Conservation (phyloP, 1,139 yeast species). For the Geotrichum candidum region DNA sequence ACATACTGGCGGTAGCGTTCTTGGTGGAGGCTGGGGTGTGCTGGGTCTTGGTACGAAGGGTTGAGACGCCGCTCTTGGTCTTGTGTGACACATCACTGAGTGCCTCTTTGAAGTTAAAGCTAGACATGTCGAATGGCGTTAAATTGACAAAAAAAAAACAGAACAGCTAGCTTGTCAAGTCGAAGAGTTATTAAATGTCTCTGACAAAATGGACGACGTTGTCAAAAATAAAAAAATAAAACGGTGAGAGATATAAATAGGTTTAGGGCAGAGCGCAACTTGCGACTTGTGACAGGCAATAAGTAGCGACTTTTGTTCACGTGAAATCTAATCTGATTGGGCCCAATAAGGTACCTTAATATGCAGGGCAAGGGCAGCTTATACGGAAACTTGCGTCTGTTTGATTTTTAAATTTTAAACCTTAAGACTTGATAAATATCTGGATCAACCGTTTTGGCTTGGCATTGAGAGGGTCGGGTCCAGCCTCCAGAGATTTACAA, state of each 20-base stretch:
- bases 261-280: background rate
- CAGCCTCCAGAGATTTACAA: background rate
- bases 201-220: background rate
- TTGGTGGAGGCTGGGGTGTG: slow-evolving; percentile 13
- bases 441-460: background rate
- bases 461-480: background rate
- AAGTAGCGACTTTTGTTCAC: background rate
- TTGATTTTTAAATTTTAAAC: background rate
- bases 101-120: slow-evolving; percentile 13
- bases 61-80: slow-evolving; percentile 10
- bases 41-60: slow-evolving; percentile 10
- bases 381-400: background rate
- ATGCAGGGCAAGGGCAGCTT: background rate
- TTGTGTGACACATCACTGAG: slow-evolving; percentile 13
- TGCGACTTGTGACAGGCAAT: too few species aligned
- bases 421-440: background rate
- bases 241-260: background rate
- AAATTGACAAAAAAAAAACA: background rate
- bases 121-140: slow-evolving; percentile 5
- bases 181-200: background rate
- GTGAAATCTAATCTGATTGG: background rate
- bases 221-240: background rate
- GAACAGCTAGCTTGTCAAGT: background rate
- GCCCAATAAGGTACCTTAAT: background rate
- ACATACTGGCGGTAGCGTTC: slow-evolving; percentile 12